Conservation (phyloP, 345 rosid species). For the Capsella bursapastoris region DNA sequence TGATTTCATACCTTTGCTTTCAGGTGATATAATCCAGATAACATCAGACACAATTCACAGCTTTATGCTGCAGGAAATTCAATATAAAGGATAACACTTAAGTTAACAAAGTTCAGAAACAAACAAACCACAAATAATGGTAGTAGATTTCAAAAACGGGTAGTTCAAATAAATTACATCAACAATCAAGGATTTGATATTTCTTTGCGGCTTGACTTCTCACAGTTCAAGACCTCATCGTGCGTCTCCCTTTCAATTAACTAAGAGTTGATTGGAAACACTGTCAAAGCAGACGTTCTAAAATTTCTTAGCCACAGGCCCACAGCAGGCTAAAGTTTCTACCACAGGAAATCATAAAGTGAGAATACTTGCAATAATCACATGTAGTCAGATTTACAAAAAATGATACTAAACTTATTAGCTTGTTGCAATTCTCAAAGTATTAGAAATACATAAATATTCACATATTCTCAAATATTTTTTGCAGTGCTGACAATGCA, state of each 20-base stretch:
- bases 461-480: neutral
- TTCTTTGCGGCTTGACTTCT: neutral
- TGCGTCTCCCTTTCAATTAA: neutral
- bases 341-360: neutral
- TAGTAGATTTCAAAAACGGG: neutral
- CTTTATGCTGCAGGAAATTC: conserved; percentile 6
- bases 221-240: conserved; percentile 13
- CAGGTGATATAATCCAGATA: conserved; percentile 9
- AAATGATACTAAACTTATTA: neutral
- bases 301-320: neutral
- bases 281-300: neutral
- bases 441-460: neutral
- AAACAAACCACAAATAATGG: neutral
- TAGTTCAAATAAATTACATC: neutral
- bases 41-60: neutral
- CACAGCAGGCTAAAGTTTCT: neutral
- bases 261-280: neutral
- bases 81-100: neutral
- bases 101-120: conserved; percentile 13
- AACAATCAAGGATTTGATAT: conserved; percentile 58
- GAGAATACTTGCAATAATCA: neutral
- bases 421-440: neutral
- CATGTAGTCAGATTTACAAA: neutral
- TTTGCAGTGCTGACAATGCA: neutral
- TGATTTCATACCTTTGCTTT: conserved; percentile 13